Evolutionary conservation across 352 stramenopile species (phyloP), one percentile per base, ranked within the genome.

Genomic region (Poterioochromonas sp.): DNA sequence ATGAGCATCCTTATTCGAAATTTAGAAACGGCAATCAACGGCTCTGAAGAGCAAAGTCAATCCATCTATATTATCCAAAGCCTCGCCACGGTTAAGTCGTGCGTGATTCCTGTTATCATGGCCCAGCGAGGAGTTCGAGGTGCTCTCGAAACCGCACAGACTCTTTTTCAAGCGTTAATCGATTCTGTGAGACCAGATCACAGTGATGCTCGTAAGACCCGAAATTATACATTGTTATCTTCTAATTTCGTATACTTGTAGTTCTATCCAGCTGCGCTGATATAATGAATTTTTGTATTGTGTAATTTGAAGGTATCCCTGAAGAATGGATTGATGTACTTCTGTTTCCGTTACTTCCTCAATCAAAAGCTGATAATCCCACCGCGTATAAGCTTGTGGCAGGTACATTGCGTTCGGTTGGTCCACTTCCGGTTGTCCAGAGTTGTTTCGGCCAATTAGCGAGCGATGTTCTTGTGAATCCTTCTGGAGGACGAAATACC

Each of bases 61-160:
- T 43, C 70, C 3, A 11, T 69, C 20, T 69, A 62, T 53, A 68
- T 77, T 34, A 54, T 80, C 15, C 15, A 60, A 34, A 83, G 63
- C 8, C 53, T 86, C 35, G 64, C 82, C 22, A 76, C 43, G 8
- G 76, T 84, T 22, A 83, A 86, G 62, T 86, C 82, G 41, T 84
- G 79, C 74, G 71, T 84, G 29, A 81, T 86, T 26, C 71, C 83
- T 47, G 80, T 83, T 34, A 49, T 83, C 20, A 35, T 86, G 58
- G 41, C 74, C 20, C 77, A 83, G 58, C 37, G 79, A 47, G 80
- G 79, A n/a, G 71, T 86, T 34, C 58, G 53, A 26, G 79, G 79
- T 5, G 81, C 79, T 22, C 58, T 78, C 44, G 83, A 86, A 43
- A 41, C 62, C 53, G 44, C 86, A 51, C 53, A 79, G 34, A 69